Evolutionary conservation across 202 grass and related monocot genomes (phyloP), one percentile per base, ranked within the genome.

Genomic region (Panicum hallii): DNA sequence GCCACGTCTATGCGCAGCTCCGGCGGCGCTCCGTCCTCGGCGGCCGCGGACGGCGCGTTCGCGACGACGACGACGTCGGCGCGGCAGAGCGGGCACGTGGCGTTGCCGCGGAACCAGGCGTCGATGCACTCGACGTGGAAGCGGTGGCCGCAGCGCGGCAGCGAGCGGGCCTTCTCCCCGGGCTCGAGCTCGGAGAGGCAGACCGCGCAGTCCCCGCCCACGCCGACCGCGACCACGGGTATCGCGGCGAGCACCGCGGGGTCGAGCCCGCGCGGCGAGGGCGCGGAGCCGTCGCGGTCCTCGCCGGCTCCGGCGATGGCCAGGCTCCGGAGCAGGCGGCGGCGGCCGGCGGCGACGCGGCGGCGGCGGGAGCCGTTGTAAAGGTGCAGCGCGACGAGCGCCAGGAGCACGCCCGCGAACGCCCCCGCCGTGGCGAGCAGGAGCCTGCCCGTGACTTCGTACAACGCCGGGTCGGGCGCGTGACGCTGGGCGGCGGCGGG

Each of bases 51-150:
- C 69, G 69, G 69, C 23, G 45, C 26, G 52, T 55, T 16, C 4
- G 2, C 26, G 63, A 80, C 85, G 64, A 17, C 69, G 47, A 61
- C 62, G 30, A 94, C 87, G 61, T 63, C 82, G 4, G 86, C 60
- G 60, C 94, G 89, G 87, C 94, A 97, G 67, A 97, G 79, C 4
- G 94, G 94, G 85, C 89, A 97, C 46, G 88, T 92, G 75, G 87
- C 57, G 81, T 94, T 89, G 11, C 47, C 87, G 9, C 53, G 71
- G 77, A 97, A 90, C 91, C 94, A 92, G 49, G 89, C 79, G 81
- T 90, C 94, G 83, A 97, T 92, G 83, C 91, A 94, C 3, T 90
- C 89, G 42, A 90, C 63, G 87, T 97, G 94, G 77, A 97, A 94
- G 15, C 63, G 72, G 74, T 92, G 94, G 5, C 72, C 69, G 68